phyloP scores from a whole-genome alignment of 176 grass and related monocot genomes.

The Cocos nucifera region DNA sequence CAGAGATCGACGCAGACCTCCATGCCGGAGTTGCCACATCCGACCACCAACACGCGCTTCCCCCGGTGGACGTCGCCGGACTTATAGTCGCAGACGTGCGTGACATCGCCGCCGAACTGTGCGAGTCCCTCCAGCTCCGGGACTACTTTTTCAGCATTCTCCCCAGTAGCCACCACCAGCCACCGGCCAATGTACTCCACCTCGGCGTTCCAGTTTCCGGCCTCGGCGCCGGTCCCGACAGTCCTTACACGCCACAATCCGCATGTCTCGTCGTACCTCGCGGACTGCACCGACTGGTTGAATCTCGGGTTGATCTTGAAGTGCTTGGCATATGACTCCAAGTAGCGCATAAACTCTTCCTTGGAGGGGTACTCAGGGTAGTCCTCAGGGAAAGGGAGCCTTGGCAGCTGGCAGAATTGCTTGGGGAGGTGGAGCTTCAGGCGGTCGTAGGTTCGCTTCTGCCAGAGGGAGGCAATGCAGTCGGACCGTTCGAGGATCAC shows the following conservation, averaged over 20 bases:
- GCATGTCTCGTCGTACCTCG: slow-evolving; percentile 57
- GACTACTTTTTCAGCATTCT: slow-evolving; percentile 54
- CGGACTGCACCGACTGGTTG: slow-evolving; percentile 36
- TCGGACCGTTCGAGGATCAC: slow-evolving; percentile 50
- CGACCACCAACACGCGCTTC: slow-evolving; percentile 62
- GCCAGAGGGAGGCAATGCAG: slow-evolving; percentile 78
- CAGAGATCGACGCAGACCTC: slow-evolving; percentile 79
- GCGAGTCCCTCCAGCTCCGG: slow-evolving; percentile 47
- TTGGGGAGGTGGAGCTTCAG: slow-evolving; percentile 86
- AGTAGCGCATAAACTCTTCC: slow-evolving; percentile 59
- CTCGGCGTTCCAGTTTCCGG: slow-evolving; percentile 10
- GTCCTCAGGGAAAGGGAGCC: slow-evolving; percentile 48
- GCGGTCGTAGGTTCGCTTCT: slow-evolving; percentile 65
- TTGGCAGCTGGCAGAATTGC: slow-evolving; percentile 72
- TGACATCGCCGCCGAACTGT: slow-evolving; percentile 25
- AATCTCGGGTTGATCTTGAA: slow-evolving; percentile 59
- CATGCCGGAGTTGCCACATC: slow-evolving; percentile 88
- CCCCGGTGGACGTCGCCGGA: slow-evolving; percentile 47
- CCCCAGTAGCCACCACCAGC: slow-evolving; percentile 79
- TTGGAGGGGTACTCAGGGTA: slow-evolving; percentile 80
- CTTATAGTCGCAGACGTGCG: slow-evolving; percentile 55
- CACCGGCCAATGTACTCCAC: slow-evolving; percentile 79
- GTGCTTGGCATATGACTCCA: slow-evolving; percentile 40
- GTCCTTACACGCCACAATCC: slow-evolving; percentile 58
- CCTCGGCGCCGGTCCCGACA: background rate